These are phyloP conservation scores for Neonothopanus nambi DNA, from an alignment of 1,284 basidiomycete species.

Conservation along the genomic window DNA sequence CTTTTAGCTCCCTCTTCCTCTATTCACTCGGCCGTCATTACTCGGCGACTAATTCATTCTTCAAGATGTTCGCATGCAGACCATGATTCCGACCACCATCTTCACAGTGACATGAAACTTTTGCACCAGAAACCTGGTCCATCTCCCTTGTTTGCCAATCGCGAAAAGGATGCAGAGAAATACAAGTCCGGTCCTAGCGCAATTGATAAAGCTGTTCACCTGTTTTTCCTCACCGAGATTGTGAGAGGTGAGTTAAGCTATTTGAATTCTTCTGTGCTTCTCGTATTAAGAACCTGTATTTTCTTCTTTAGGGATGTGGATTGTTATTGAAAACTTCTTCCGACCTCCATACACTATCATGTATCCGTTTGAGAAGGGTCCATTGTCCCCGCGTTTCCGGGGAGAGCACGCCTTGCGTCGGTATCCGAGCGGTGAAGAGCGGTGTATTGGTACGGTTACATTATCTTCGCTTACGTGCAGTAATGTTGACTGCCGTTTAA, in stretches of 20 bases:
- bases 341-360: conserved; percentile 98
- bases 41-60: conserved; percentile 48
- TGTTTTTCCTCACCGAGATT: conserved; percentile 99
- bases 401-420: conserved; percentile 98
- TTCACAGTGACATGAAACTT: conserved; percentile 35
- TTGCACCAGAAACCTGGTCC: conserved; percentile 10
- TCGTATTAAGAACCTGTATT: neutral
- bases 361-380: conserved; percentile 98
- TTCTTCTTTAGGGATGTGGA: conserved; percentile 85
- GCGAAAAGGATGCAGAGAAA: conserved; percentile 53
- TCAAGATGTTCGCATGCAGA: conserved; percentile 36
- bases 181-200: conserved; percentile 84
- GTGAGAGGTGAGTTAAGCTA: conserved; percentile 75
- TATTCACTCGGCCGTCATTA: conserved; percentile 38
- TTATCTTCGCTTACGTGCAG: neutral
- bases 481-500: neutral
- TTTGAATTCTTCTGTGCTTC: conserved; percentile 2
- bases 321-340: conserved; percentile 98
- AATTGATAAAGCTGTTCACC: conserved; percentile 92
- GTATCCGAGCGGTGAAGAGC: conserved; percentile 98
- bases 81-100: conserved; percentile 23
- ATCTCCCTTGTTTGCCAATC: conserved; percentile 13
- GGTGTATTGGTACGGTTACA: conserved; percentile 84
- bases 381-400: conserved; percentile 95
- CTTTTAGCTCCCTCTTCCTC: conserved; percentile 18